These are phyloP conservation scores for Tetrahymena elliotti DNA, from an alignment of 73 alveolate species.

Conservation along the genomic window DNA sequence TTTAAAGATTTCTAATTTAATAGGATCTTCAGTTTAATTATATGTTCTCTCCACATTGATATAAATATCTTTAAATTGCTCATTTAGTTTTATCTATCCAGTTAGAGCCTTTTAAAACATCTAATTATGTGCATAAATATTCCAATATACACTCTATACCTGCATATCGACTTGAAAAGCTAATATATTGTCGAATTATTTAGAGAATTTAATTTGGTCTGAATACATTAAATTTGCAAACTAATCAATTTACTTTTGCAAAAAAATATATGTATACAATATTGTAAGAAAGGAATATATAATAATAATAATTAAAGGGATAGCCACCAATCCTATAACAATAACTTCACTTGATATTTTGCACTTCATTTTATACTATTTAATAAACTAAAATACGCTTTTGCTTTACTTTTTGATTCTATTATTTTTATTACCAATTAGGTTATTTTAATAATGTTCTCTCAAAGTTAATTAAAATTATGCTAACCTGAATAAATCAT, in stretches of 20 bases:
- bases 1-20: neutral
- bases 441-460: neutral
- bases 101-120: neutral
- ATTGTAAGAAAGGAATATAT: neutral
- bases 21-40: neutral
- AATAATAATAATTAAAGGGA: neutral
- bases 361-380: neutral
- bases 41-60: neutral
- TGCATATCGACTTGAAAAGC: neutral
- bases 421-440: no score
- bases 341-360: neutral
- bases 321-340: neutral
- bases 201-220: neutral
- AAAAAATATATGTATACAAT: neutral
- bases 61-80: neutral
- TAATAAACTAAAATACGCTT: no score
- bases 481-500: no score
- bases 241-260: neutral
- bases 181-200: neutral
- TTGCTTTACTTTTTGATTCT: neutral
- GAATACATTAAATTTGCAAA: neutral
- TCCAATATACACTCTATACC: neutral
- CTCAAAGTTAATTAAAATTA: no score
- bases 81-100: neutral
- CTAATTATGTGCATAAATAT: neutral